A percentile compares a stretch with the other conserved stretches of the same genome.
Conservation (phyloP, 1,284 basidiomycete genomes). For the Sphaerobolus stellatus region DNA sequence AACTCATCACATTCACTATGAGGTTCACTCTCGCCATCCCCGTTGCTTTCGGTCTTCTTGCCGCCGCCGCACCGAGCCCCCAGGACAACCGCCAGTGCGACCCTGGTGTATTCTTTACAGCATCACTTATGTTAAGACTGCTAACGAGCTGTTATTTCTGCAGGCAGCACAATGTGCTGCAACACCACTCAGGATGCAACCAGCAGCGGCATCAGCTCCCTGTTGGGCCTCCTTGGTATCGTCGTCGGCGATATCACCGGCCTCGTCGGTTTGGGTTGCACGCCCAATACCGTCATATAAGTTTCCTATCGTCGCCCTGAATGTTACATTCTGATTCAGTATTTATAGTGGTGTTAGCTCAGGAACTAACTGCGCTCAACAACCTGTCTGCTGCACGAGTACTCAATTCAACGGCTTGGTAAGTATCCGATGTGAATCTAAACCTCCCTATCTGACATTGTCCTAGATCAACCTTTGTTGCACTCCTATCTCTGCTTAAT, state of each 20-base stretch:
- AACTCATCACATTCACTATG: too few relatives aligned
- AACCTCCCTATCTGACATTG: not conserved
- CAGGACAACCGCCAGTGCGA: too few relatives aligned
- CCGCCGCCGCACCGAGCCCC: too few relatives aligned
- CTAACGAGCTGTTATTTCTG: too few relatives aligned
- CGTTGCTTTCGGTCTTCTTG: too few relatives aligned
- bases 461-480: slow-evolving; percentile 1
- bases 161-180: not conserved
- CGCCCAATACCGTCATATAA: not conserved
- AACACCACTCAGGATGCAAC: not conserved
- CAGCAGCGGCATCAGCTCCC: not conserved
- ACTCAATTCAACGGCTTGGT: not conserved
- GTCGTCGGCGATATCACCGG: not conserved
- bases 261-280: not conserved
- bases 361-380: not conserved
- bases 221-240: not conserved
- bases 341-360: not conserved
- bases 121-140: too few relatives aligned
- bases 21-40: too few relatives aligned
- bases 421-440: not conserved
- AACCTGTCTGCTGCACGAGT: not conserved
- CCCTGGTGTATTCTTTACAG: too few relatives aligned
- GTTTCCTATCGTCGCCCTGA: not conserved
- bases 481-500: not conserved
- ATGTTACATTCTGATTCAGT: not conserved